phyloP scores from a whole-genome alignment of 768 basidiomycete genomes.

The Termitomyces sp. region DNA sequence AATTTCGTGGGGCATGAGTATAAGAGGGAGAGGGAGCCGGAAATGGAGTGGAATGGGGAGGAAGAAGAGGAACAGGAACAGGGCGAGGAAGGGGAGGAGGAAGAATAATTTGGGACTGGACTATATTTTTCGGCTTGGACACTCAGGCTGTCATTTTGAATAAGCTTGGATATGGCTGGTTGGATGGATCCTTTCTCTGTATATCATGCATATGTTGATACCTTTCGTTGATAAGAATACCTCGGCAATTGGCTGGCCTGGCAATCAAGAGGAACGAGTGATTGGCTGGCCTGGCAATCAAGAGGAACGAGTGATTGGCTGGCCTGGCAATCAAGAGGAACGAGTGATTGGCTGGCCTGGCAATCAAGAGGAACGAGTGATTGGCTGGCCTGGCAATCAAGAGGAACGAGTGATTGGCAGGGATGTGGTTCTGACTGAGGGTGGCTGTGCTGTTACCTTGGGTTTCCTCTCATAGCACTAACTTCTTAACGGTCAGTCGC shows the following conservation, averaged over 20 bases:
- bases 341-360: too few species aligned
- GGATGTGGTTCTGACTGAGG: too few species aligned
- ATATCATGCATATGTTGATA: neutral
- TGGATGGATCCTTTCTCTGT: neutral
- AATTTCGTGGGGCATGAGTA: constrained; percentile 34
- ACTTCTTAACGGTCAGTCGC: too few species aligned
- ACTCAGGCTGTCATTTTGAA: neutral
- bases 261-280: too few species aligned
- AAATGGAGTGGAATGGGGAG: neutral
- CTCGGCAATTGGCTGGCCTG: neutral
- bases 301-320: too few species aligned
- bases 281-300: too few species aligned
- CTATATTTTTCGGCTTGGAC: neutral
- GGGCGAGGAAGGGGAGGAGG: neutral
- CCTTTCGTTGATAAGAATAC: neutral
- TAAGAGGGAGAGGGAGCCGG: constrained; percentile 10
- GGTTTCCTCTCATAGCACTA: too few species aligned
- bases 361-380: too few species aligned
- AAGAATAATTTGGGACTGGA: neutral
- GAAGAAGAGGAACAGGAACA: neutral
- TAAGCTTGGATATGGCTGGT: neutral
- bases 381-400: too few species aligned
- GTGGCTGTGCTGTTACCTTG: too few species aligned
- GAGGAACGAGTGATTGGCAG: too few species aligned
- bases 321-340: too few species aligned